These are phyloP conservation scores for Austroboletus eburneus DNA, from an alignment of 768 basidiomycete genomes.

Conservation along the genomic window DNA sequence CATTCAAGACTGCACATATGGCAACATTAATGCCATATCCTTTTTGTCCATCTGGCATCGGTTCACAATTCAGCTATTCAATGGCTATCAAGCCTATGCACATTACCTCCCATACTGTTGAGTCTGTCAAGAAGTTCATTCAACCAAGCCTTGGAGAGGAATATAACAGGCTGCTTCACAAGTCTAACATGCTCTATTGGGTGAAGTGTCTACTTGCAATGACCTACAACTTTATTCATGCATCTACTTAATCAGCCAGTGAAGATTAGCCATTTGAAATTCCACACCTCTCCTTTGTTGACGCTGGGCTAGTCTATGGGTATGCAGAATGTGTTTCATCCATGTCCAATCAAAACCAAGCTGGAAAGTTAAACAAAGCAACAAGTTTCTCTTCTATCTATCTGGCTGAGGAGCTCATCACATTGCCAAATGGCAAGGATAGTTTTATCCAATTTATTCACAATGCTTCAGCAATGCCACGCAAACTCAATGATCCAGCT, in stretches of 20 bases:
- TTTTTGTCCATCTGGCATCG: neutral
- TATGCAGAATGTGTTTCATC: no score
- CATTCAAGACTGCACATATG: slow-evolving; percentile 7
- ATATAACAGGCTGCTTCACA: neutral
- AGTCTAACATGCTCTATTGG: slow-evolving; percentile 11
- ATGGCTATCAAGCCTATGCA: neutral
- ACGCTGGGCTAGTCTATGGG: neutral
- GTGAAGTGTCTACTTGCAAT: slow-evolving; percentile 2
- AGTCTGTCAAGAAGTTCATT: no score
- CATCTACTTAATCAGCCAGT: neutral
- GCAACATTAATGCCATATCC: neutral
- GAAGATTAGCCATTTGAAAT: slow-evolving; percentile 2
- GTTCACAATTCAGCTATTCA: neutral
- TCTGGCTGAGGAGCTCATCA: neutral
- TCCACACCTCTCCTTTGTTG: slow-evolving; percentile 6
- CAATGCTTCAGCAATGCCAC: neutral
- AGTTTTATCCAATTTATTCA: neutral
- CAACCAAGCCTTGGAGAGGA: neutral
- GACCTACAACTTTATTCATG: slow-evolving; percentile 8
- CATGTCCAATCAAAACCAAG: no score
- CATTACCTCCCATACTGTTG: no score
- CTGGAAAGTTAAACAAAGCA: neutral
- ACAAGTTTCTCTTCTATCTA: no score
- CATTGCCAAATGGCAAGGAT: no score
- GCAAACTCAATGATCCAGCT: no score